Percentiles rank a stretch among this genome's conserved stretches.
phyloP scores from a whole-genome alignment of 148 eudicot species.

The Rhododendron ferrugineum region DNA sequence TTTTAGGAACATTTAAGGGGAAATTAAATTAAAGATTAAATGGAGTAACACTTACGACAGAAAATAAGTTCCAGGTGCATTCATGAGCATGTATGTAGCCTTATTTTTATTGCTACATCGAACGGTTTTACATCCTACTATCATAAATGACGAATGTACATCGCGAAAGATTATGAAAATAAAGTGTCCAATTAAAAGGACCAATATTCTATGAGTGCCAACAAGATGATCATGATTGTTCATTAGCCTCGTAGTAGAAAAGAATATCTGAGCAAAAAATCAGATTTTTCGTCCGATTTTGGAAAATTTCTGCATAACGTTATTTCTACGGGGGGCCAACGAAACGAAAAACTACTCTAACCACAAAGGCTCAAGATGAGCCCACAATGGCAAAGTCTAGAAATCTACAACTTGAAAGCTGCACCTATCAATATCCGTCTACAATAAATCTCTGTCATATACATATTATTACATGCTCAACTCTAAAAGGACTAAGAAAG shows the following conservation, averaged over 20 bases:
- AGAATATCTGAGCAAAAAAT: neutral
- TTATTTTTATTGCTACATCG: neutral
- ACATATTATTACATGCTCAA: neutral
- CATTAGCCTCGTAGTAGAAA: neutral
- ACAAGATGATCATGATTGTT: neutral
- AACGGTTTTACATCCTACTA: neutral
- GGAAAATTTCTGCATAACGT: too few species aligned
- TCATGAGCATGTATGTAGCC: neutral
- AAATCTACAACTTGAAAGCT: too few species aligned
- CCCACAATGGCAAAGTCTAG: too few species aligned
- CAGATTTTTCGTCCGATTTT: too few species aligned
- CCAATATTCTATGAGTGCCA: neutral
- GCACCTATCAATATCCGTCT: too few species aligned
- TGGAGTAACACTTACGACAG: neutral
- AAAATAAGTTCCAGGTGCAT: neutral
- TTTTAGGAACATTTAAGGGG: neutral
- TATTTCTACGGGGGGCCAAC: too few species aligned
- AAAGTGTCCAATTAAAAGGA: neutral
- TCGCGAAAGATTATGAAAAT: neutral
- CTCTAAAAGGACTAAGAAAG: neutral
- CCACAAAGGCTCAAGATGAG: too few species aligned
- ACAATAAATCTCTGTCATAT: neutral
- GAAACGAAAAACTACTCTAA: too few species aligned
- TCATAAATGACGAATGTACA: neutral
- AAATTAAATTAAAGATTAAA: too few species aligned